Evolutionary conservation across 2,329 filamentous ascomycete genomes (phyloP), one percentile per base, ranked within the genome.

Genomic region (Paecilomyces fulvus): DNA sequence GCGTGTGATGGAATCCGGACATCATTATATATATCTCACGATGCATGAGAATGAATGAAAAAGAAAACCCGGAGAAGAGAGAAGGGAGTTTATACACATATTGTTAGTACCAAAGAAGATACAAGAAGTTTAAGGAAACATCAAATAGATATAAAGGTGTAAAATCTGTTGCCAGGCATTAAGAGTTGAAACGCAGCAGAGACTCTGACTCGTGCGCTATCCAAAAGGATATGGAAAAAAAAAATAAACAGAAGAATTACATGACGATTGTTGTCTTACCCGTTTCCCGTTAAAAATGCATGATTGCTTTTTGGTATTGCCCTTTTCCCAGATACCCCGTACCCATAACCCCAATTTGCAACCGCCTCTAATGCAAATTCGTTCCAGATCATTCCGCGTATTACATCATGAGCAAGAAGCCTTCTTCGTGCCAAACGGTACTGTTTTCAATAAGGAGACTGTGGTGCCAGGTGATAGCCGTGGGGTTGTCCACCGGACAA

Each of bases 201-300:
- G 21, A 17, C 1, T 23, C 46, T 23, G 17, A 25, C 46, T 25
- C 17, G 12, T 49, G 46, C 46, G 46, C 23, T 49, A 49, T 43
- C 33, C 55, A 14, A 54, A 50, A 49, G 33, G 23, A 48, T 33
- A 55, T 17, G 46, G 49, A 30, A 53, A 55, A 59, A 56, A 55
- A n/a, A n/a, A n/a, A n/a, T n/a, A n/a, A n/a, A n/a, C n/a, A n/a
- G n/a, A n/a, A 55, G 55, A 53, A 54, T 51, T 58, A 61, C 48
- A 33, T 50, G 17, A 25, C 56, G 51, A 51, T 59, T 60, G 60
- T 64, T 52, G 54, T 61, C 50, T 64, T 65, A 58, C 63, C 64
- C 59, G 59, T 64, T 60, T 64, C 61, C 61, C 62, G 53, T 61
- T 11, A 57, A 56, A 46, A 33, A 52, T 52, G n/a, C 33, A 37